Conservation (phyloP, 2,329 filamentous ascomycete species). For the Cercospora sp. region DNA sequence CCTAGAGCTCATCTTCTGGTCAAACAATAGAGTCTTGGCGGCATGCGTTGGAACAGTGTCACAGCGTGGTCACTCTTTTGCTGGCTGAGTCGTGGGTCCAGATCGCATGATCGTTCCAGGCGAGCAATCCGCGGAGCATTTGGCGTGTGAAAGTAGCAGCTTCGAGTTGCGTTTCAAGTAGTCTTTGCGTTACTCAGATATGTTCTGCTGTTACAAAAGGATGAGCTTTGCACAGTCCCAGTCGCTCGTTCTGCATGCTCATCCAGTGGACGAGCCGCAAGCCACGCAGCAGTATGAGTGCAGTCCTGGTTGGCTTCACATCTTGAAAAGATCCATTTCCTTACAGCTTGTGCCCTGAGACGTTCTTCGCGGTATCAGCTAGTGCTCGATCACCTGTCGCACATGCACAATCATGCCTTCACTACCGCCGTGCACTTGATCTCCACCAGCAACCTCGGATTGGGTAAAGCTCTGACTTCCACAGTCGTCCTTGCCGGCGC, state of each 20-base stretch:
- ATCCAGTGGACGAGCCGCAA: not conserved
- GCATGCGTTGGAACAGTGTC: not conserved
- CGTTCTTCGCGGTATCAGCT: not conserved
- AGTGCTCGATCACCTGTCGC: not conserved
- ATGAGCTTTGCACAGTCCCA: too few species aligned
- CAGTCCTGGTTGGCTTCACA: not conserved
- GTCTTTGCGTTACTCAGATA: too few species aligned
- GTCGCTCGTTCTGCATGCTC: too few species aligned
- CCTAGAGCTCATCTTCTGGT: not conserved
- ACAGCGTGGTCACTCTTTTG: not conserved
- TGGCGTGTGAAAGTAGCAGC: not conserved
- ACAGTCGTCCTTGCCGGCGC: conserved; percentile 42
- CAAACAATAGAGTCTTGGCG: not conserved
- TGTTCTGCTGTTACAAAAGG: too few species aligned
- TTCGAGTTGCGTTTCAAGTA: not conserved
- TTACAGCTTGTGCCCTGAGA: not conserved
- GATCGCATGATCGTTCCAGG: not conserved
- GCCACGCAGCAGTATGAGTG: not conserved
- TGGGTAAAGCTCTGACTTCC: conserved; percentile 22
- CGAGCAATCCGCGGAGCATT: not conserved
- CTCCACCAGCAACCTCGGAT: conserved; percentile 18
- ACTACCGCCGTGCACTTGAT: conserved; percentile 19
- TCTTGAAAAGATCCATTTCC: not conserved
- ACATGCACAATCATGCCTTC: conserved; percentile 6
- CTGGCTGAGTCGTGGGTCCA: not conserved